Base-by-base conservation (phyloP, 768 basidiomycete species). In the Amanita rimosa region DNA sequence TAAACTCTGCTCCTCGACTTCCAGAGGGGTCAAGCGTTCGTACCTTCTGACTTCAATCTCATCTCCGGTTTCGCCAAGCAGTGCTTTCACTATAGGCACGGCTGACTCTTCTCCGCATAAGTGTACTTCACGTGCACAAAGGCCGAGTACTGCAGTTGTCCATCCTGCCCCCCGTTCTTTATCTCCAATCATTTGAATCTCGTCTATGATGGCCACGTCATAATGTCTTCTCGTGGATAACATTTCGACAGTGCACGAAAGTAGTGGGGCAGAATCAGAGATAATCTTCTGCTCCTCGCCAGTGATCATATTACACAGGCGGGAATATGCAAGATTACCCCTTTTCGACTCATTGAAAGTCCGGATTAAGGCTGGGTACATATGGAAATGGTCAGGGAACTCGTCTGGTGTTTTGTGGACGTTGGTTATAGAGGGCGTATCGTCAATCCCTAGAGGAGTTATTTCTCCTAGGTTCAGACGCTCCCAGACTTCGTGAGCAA, bases 171-270 rank as follows among this genome's bases (percentile, higher is more conserved):
- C 95, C 13, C 96, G 80, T 3, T 79, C 68, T 0, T 71, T 64
- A 62, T 97, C 91, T 0, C 76, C 76, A 14, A 98, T 78, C 85
- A 98, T 86, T 68, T 98, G 96, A 42, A 99, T 97, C 68, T 98
- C 95, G 62, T 97, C 96, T 39, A 99, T 72, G 40, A 99, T 93
- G 0, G 82, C 93, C 19, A 98, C 91, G 45, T 95, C 90, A 48
- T 67, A 69, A 3, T 52, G 51, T 14, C 42, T 53, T 2, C 54
- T 52, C 8, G 68, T 54, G 4, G 72, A 68, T 29, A 86, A 62
- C 94, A 98, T 99, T 71, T 99, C 96, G 55, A 97, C 85, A 2
- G 96, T 99, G 62, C 88, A 92, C 59, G 83, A 83, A n/a, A 72
- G 50, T 33, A 96, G 62, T 0, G 71, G 64, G 0, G 80, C 80